Base-by-base conservation (phyloP, 495 filamentous ascomycete species). In the Penicillium cataractarum region DNA sequence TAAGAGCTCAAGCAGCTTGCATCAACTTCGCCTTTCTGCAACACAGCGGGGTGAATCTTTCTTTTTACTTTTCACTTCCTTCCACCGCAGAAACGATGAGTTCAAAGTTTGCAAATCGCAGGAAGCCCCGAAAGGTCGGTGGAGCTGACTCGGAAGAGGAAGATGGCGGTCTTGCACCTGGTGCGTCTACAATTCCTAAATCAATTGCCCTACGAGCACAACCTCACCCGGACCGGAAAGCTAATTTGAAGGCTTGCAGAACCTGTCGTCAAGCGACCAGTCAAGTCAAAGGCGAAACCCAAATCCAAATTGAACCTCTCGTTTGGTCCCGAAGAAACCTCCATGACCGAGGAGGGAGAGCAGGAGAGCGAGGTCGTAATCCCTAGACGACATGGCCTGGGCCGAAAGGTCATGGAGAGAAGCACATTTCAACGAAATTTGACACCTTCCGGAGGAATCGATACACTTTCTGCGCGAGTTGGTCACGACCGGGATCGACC, bases 121-220 rank as follows among this genome's bases (percentile, higher is more conserved):
- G 91, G 55, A 91, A 91, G 65, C 82, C 90, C 26, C 87, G 90
- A 59, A 89, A 90, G 72, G 87, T 96, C 64, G 86, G 86, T 22
- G 84, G 85, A 1, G 83, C 87, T 61, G 88, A 90, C 39, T 87
- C 89, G 53, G 85, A 90, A 50, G 85, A 89, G 12, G 84, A 87
- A 10, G 71, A 74, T 40, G 64, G 64, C 57, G 65, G 52, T 17
- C 64, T 64, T 31, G 70, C 74, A 27, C 66, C 73, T 72, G 75
- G 80, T 64, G 22, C 19, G 53, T 48, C 35, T 58, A 35, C 19
- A 52, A 49, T 13, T 6, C 27, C 17, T 58, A 3, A 17, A 42
- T 17, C 24, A 17, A 54, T 15, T 53, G 3, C 8, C n/a, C 17
- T 24, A 33, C 9, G 2, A 44, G 19, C 13, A 17, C 35, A 50